These are phyloP conservation scores for Amauroascus niger DNA, from an alignment of 2,329 filamentous ascomycete species.

Conservation along the genomic window DNA sequence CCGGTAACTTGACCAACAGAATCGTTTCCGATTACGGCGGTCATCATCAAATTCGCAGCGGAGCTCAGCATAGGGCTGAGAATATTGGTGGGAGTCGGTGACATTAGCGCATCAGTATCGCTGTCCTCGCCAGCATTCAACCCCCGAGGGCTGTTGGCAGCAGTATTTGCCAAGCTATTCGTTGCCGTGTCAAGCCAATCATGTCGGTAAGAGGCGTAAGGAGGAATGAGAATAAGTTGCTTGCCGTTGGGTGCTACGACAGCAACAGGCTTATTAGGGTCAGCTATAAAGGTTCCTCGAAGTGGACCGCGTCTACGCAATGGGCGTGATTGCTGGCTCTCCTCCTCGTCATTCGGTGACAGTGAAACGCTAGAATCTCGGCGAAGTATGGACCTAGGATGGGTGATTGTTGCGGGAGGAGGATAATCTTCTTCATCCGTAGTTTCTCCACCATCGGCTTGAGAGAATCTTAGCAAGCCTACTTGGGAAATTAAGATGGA, in stretches of 20 bases:
- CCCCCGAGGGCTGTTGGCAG: constrained; percentile 36
- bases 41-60: constrained; percentile 68
- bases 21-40: constrained; percentile 49
- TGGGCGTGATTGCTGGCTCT: constrained; percentile 21
- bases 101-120: constrained; percentile 36
- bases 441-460: constrained; percentile 52
- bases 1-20: constrained; percentile 56
- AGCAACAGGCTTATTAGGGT: constrained; percentile 41
- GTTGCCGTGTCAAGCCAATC: constrained; percentile 38
- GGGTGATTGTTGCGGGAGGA: constrained; percentile 40
- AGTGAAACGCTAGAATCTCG: constrained; percentile 40
- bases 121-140: constrained; percentile 37
- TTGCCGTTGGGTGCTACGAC: constrained; percentile 41
- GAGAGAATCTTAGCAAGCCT: constrained; percentile 3
- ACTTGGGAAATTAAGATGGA: background rate
- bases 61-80: constrained; percentile 53
- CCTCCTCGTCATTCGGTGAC: constrained; percentile 35
- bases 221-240: constrained; percentile 40
- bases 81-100: constrained; percentile 27
- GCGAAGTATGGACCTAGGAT: constrained; percentile 43
- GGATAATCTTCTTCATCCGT: constrained; percentile 51
- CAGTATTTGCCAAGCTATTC: constrained; percentile 35
- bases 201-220: constrained; percentile 39
- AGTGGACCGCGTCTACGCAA: constrained; percentile 38
- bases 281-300: constrained; percentile 41